These are phyloP conservation scores for Antitrichia curtipendula DNA, from an alignment of 225 moss, liverwort and hornwort genomes.

Conservation along the genomic window DNA sequence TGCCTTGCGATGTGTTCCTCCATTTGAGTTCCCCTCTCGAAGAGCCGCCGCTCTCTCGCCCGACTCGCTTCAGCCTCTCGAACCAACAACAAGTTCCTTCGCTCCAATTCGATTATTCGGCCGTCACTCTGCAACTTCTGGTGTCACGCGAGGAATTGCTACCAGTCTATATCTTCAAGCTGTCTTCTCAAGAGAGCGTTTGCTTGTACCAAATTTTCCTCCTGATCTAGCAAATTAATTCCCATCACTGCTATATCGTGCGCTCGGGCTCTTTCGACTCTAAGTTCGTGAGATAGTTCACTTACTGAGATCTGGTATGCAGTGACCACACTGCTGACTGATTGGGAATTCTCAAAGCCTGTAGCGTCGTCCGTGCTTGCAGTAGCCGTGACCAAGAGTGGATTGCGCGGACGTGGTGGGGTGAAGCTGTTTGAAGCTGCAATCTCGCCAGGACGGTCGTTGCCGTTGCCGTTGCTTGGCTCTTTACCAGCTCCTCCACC, in stretches of 20 bases:
- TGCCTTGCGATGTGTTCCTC: not conserved
- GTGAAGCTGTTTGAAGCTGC: not conserved
- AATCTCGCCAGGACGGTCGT: not conserved
- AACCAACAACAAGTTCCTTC: not conserved
- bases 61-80: not conserved
- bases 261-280: not conserved
- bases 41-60: not conserved
- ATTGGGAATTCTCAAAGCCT: no score
- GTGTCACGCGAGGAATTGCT: not conserved
- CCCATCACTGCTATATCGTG: not conserved
- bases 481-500: no score
- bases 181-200: not conserved
- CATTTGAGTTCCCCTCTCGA: not conserved
- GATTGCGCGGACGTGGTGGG: not conserved
- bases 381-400: not conserved
- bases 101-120: not conserved
- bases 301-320: not conserved
- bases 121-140: no score
- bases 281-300: not conserved
- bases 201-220: not conserved
- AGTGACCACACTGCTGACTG: no score
- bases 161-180: not conserved
- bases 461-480: no score
- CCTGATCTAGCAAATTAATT: not conserved
- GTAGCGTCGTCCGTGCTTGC: not conserved